A percentile compares a stretch with the other conserved stretches of the same genome.
Conservation (phyloP, 108 stramenopile genomes). For the Pseudonitzschia pungens region DNA sequence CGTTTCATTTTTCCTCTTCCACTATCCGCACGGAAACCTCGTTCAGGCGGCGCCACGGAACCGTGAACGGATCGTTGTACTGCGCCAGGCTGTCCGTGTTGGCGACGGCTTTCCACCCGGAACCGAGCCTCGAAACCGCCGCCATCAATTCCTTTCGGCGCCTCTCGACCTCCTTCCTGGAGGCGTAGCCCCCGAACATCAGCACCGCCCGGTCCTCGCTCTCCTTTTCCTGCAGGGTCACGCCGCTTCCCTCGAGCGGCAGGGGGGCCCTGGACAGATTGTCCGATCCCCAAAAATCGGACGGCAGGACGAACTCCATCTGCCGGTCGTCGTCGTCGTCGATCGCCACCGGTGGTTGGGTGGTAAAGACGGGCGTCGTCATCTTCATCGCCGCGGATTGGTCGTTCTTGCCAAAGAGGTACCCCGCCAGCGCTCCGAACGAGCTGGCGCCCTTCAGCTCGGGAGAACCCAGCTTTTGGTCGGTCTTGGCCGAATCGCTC, state of each 20-base stretch:
- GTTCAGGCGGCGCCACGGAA: constrained; percentile 91
- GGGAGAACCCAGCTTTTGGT: constrained; percentile 60
- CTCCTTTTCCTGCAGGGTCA: constrained; percentile 51
- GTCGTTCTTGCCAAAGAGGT: constrained; percentile 93
- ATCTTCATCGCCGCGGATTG: constrained; percentile 83
- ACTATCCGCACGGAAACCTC: constrained; percentile 77
- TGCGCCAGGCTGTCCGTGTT: constrained; percentile 60
- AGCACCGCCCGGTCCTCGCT: constrained; percentile 66
- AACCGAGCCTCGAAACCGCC: constrained; percentile 31
- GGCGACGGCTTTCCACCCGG: constrained; percentile 15
- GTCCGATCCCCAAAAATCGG: constrained; percentile 68
- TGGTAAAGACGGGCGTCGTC: constrained; percentile 91
- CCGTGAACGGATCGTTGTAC: constrained; percentile 97
- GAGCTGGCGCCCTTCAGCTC: constrained; percentile 63
- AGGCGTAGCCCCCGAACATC: constrained; percentile 89
- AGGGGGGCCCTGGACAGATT: constrained; percentile 57
- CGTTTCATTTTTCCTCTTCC: background rate
- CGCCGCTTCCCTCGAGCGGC: constrained; percentile 72
- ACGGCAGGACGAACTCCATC: constrained; percentile 92
- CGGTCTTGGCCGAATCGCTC: constrained; percentile 44
- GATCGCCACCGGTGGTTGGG: background rate
- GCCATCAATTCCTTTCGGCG: constrained; percentile 59
- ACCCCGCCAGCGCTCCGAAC: constrained; percentile 92
- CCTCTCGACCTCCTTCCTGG: constrained; percentile 59
- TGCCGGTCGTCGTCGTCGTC: constrained; percentile 19